phyloP scores from a whole-genome alignment of 495 filamentous ascomycete genomes.

The Daldinia childiae region DNA sequence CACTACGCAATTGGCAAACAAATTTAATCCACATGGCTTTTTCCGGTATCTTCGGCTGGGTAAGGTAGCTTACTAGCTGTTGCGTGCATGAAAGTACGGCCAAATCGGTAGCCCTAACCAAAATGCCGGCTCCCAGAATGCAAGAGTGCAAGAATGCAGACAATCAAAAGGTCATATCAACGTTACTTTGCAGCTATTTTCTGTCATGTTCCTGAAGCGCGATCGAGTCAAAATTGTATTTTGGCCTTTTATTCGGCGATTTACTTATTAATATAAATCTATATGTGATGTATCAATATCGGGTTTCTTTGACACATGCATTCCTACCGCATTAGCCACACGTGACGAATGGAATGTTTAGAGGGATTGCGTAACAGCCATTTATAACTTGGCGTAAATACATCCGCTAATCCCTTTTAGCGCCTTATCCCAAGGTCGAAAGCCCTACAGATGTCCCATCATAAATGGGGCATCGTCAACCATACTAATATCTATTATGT shows the following conservation, averaged over 20 bases:
- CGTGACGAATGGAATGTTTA: neutral
- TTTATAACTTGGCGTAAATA: neutral
- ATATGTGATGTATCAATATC: neutral
- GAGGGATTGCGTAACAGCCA: neutral
- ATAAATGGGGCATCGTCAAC: no score
- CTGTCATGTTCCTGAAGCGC: constrained; percentile 1
- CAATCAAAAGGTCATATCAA: constrained; percentile 25
- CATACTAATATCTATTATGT: constrained; percentile 25
- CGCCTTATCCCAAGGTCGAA: no score
- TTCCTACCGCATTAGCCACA: neutral
- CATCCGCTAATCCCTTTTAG: no score
- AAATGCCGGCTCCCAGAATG: constrained; percentile 33
- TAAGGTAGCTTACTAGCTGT: constrained; percentile 40
- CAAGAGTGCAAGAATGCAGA: constrained; percentile 14
- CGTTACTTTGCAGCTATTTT: constrained; percentile 39
- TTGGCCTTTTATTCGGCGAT: neutral
- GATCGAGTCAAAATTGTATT: neutral
- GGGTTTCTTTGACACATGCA: neutral
- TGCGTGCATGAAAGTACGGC: constrained; percentile 40
- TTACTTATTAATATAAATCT: constrained; percentile 4
- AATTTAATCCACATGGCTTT: constrained; percentile 37
- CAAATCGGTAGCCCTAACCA: constrained; percentile 38
- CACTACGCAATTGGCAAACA: constrained; percentile 17
- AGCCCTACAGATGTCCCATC: no score
- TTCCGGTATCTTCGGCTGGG: constrained; percentile 38